Base-by-base conservation (phyloP, 1,284 basidiomycete species). In the Ceratobasidium sp. region DNA sequence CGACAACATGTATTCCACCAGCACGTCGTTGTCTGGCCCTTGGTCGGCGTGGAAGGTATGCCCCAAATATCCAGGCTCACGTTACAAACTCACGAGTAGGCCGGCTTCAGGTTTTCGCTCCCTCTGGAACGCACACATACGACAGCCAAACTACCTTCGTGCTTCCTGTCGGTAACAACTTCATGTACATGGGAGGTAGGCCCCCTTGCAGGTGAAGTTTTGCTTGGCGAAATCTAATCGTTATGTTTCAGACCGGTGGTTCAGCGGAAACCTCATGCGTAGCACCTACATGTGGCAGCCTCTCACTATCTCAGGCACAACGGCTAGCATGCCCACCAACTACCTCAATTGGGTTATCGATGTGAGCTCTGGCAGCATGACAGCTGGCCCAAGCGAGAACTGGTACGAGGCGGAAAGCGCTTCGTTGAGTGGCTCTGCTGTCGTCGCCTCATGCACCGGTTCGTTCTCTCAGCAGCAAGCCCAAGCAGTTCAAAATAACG, bases 131-230 rank as follows among this genome's bases (percentile, higher is more conserved):
- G n/a, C 59, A 54, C 33, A 77, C 76, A 5, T 77, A 75, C 36
- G 69, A 77, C 53, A 75, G 74, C 44, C 76, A 77, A 47, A 77
- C 76, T 14, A 75, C 76, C 1, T 75, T 75, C 44, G 51, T 77
- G 11, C 76, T 77, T 45, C 76, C 69, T 45, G 60, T 77, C 17
- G 76, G 76, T 24, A 73, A 71, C 51, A 77, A 67, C 71, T 77
- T 75, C 50, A 75, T 77, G 74, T 77, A 77, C 48, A 77, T 77
- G 76, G 76, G 76, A 50, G 75, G 75, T 76, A 51, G 24, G 75
- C 63, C 44, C 33, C 17, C 31, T 11, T 50, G 3, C 4, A 27
- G 2, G 15, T 36, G 41, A 17, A 22, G 45, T 1, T 24, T 6
- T 29, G 36, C 19, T 41, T 59, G 29, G 17, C 36, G 27, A 14